Percentiles rank a stretch among this genome's conserved stretches.
These are phyloP conservation scores for Collybia nuda DNA, from an alignment of 768 basidiomycete genomes.

Conservation along the genomic window DNA sequence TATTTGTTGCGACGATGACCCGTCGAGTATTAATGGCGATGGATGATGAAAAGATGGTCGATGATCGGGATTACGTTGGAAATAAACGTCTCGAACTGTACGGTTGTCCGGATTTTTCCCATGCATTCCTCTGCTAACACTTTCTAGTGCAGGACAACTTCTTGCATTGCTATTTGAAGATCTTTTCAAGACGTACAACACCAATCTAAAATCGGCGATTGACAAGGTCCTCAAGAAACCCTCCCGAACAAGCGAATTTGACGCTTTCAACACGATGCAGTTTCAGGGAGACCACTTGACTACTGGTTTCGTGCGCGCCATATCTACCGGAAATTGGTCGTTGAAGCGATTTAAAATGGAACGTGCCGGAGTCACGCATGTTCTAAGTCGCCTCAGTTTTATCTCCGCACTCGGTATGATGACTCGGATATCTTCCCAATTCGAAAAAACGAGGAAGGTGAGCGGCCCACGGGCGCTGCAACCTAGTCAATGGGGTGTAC, in stretches of 20 bases:
- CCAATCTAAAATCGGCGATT: slow-evolving; percentile 91
- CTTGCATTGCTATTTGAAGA: slow-evolving; percentile 96
- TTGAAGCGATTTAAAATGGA: slow-evolving; percentile 99
- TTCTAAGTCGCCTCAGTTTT: slow-evolving; percentile 91
- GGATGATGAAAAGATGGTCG: slow-evolving; percentile 95
- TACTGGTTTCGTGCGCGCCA: slow-evolving; percentile 92
- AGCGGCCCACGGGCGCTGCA: slow-evolving; percentile 96
- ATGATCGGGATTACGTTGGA: slow-evolving; percentile 98
- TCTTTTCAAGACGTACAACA: slow-evolving; percentile 97
- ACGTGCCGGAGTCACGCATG: slow-evolving; percentile 96
- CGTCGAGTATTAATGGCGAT: slow-evolving; percentile 94
- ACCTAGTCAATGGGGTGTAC: slow-evolving; percentile 98
- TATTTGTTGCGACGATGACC: slow-evolving; percentile 98
- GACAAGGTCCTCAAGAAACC: slow-evolving; percentile 98
- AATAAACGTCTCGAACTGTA: slow-evolving; percentile 98
- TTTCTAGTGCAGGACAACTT: slow-evolving; percentile 85
- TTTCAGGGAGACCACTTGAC: slow-evolving; percentile 98
- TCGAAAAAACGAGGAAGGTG: slow-evolving; percentile 99
- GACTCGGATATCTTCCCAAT: slow-evolving; percentile 98
- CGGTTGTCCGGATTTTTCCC: slow-evolving; percentile 26
- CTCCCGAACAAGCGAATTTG: slow-evolving; percentile 91
- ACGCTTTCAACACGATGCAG: slow-evolving; percentile 91
- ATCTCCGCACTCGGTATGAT: slow-evolving; percentile 99
- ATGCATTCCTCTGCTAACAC: slow-evolving; percentile 8
- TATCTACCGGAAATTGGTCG: slow-evolving; percentile 99